Conservation (phyloP, 2,329 filamentous ascomycete species). For the Cryphonectria japonica region DNA sequence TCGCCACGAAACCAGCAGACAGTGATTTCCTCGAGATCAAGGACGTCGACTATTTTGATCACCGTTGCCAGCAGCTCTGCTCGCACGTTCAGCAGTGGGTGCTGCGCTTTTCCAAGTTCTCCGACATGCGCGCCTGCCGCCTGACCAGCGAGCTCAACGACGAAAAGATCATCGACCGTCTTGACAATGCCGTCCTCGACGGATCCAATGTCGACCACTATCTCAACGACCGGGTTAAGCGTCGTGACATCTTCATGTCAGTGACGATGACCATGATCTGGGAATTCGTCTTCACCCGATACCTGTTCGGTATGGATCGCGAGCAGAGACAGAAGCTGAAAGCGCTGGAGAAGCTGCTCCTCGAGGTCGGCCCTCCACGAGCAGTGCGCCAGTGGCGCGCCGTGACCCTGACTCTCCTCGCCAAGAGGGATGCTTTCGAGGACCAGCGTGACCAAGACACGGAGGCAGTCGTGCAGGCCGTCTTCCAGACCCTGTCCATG, state of each 20-base stretch:
- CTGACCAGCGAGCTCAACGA: constrained; percentile 83
- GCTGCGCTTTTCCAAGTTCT: constrained; percentile 95
- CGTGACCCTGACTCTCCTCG: constrained; percentile 87
- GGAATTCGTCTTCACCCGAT: constrained; percentile 98
- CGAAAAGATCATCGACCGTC: constrained; percentile 89
- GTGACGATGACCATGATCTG: constrained; percentile 99
- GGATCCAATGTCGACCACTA: constrained; percentile 90
- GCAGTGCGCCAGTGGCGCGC: constrained; percentile 98
- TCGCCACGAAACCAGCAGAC: constrained; percentile 60
- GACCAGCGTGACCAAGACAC: constrained; percentile 86
- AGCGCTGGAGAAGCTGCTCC: constrained; percentile 86
- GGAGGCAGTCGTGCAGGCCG: constrained; percentile 90
- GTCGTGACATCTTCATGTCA: constrained; percentile 96
- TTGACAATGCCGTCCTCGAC: constrained; percentile 93
- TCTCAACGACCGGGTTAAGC: constrained; percentile 82
- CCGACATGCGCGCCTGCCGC: constrained; percentile 86
- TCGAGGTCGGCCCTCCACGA: constrained; percentile 81
- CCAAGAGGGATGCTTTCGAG: constrained; percentile 78
- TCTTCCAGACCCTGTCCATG: constrained; percentile 80
- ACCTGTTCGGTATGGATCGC: constrained; percentile 97
- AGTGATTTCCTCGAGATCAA: constrained; percentile 75
- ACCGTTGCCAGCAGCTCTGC: constrained; percentile 90
- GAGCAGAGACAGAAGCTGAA: constrained; percentile 98
- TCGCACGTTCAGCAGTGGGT: constrained; percentile 98
- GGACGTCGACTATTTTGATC: constrained; percentile 95